phyloP scores from a whole-genome alignment of 2,329 filamentous ascomycete species.

The Aspergillus terreus region DNA sequence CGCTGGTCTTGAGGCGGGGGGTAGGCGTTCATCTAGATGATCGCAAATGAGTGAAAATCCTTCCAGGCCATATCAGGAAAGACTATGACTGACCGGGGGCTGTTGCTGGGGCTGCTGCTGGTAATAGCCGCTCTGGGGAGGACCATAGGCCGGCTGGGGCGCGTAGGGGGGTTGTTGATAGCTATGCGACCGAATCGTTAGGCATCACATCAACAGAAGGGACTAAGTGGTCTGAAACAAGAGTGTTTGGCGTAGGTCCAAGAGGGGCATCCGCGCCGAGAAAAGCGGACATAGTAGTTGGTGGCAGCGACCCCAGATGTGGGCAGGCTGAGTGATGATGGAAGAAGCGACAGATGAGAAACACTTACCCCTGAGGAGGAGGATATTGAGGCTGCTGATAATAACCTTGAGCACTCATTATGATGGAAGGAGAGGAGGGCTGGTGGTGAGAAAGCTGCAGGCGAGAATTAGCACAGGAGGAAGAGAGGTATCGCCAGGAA shows the following conservation, averaged over 20 bases:
- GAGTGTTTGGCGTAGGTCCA: neutral
- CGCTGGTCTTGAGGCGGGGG: too few relatives aligned
- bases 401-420: slow-evolving; percentile 19
- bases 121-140: slow-evolving; percentile 22
- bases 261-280: neutral
- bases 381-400: slow-evolving; percentile 26
- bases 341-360: too few relatives aligned
- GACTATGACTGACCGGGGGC: too few relatives aligned
- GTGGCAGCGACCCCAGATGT: too few relatives aligned
- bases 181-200: neutral
- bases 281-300: neutral
- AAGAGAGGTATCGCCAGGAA: neutral
- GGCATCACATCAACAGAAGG: neutral
- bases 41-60: too few relatives aligned
- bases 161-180: slow-evolving; percentile 24
- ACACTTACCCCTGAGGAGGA: slow-evolving; percentile 37
- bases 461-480: neutral
- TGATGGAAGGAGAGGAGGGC: slow-evolving; percentile 3
- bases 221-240: neutral
- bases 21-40: too few relatives aligned
- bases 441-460: neutral
- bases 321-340: too few relatives aligned
- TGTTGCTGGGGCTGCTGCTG: slow-evolving; percentile 26
- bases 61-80: too few relatives aligned
- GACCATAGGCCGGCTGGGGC: slow-evolving; percentile 27